Evolutionary conservation across 2,329 filamentous ascomycete genomes (phyloP).

Genomic region (Tolypocladium capitatum): DNA sequence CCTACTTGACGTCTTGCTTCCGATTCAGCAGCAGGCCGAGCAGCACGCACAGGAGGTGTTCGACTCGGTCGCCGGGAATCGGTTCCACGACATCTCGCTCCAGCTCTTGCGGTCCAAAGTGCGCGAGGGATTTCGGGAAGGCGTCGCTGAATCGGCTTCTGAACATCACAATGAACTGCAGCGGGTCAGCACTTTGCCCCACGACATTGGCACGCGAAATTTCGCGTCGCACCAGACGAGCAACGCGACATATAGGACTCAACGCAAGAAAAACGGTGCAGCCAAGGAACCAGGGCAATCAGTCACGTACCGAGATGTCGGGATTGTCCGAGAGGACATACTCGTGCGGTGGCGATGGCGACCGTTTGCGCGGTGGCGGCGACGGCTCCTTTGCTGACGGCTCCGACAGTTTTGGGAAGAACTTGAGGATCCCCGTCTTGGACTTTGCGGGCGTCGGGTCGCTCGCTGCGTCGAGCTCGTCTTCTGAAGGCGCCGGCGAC

Average conservation of each 20-base stretch:
- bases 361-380: constrained; percentile 62
- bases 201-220: constrained; percentile 32
- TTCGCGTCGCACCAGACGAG: constrained; percentile 32
- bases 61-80: constrained; percentile 69
- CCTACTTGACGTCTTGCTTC: constrained; percentile 95
- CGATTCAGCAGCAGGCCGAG: constrained; percentile 82
- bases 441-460: constrained; percentile 25
- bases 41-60: constrained; percentile 80
- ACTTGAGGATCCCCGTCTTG: constrained; percentile 51
- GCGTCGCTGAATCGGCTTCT: constrained; percentile 82
- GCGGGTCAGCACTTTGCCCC: constrained; percentile 19
- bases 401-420: constrained; percentile 47
- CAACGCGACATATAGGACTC: constrained; percentile 20
- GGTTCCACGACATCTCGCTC: constrained; percentile 72
- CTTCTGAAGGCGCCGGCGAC: constrained; percentile 30
- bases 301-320: constrained; percentile 71
- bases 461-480: constrained; percentile 34
- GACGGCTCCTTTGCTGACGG: constrained; percentile 42
- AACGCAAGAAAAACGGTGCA: constrained; percentile 1
- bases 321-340: constrained; percentile 80
- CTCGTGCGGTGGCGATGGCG: constrained; percentile 81
- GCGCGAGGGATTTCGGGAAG: constrained; percentile 74
- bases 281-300: neutral
- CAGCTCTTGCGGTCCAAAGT: constrained; percentile 91
- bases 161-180: constrained; percentile 95